Evolutionary conservation across 169 alveolate species (phyloP), one percentile per base, ranked within the genome.

Genomic region (Neospora caninum): DNA sequence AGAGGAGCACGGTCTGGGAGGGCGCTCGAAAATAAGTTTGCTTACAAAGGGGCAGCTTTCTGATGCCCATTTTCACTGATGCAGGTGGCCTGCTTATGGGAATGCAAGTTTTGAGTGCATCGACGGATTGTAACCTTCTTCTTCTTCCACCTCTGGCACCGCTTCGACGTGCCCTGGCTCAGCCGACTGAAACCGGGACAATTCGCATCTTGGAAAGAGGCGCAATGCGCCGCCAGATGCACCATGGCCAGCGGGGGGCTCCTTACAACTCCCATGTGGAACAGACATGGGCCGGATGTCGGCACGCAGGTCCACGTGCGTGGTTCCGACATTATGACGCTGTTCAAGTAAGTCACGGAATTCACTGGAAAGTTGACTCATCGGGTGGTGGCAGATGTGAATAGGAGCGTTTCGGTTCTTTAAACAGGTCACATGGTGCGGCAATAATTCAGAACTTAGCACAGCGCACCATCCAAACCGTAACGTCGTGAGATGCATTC

Each of bases 201-300:
- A n/a, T 64, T 9, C 78, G 78, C 25, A 20, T 64, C 34, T 64
- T 64, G 78, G 78, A 64, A 10, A 64, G 78, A 64, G 78, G 78
- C 73, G 27, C n/a, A 36, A 22, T 6, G 42, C 20, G 38, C 69
- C 87, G 25, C 49, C 87, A 41, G 87, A 84, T 91, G 93, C 93
- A 88, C 88, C 49, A 84, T 67, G 22, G 80, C 80, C 49, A 84
- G 88, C 36, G 93, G 88, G 1, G 82, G 18, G 73, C 64, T 10
- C 80, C 88, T 34, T 91, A 64, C 80, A 31, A 78, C 54, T 34
- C 88, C 93, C 36, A 41, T 27, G 42, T 7, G n/a, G 84, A 34
- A 34, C 22, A 73, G 43, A 0, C 49, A 27, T 18, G 84, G 43
- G 49, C 13, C 84, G 43, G 78, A 29, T 29, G 34, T n/a, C 78